Conservation (phyloP, 441 rosid genomes). For the Erysimum pusillum region DNA sequence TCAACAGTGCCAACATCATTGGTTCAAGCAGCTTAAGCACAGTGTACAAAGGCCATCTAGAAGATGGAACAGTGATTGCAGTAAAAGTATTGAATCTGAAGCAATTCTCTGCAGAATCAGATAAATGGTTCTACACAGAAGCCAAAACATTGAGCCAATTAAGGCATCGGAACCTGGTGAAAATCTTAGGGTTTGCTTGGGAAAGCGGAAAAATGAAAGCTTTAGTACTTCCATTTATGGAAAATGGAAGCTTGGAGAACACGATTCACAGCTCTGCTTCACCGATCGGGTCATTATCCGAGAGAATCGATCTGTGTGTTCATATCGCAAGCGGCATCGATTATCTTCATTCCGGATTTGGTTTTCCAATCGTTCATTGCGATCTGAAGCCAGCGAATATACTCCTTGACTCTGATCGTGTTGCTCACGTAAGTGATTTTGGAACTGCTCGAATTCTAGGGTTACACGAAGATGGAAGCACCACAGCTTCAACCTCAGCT, state of each 20-base stretch:
- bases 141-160: constrained; percentile 70
- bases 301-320: constrained; percentile 62
- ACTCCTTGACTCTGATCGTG: constrained; percentile 67
- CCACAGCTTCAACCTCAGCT: constrained; percentile 60
- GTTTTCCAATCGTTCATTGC: constrained; percentile 77
- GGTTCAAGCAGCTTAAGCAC: constrained; percentile 85
- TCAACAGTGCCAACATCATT: constrained; percentile 62
- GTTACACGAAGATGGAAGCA: constrained; percentile 61
- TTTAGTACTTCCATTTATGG: constrained; percentile 76
- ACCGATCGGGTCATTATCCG: constrained; percentile 53
- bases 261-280: constrained; percentile 54
- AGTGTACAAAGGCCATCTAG: constrained; percentile 76
- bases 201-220: constrained; percentile 82
- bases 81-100: constrained; percentile 78
- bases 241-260: constrained; percentile 76
- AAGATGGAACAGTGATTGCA: constrained; percentile 66
- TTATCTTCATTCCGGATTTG: constrained; percentile 83
- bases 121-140: constrained; percentile 80
- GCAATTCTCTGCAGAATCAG: constrained; percentile 70
- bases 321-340: constrained; percentile 72
- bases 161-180: constrained; percentile 81
- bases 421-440: constrained; percentile 84
- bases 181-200: constrained; percentile 89
- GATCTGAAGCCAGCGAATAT: constrained; percentile 91
- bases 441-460: constrained; percentile 89